Base-by-base conservation (phyloP, 1,284 basidiomycete species). In the Kwoniella shivajii region DNA sequence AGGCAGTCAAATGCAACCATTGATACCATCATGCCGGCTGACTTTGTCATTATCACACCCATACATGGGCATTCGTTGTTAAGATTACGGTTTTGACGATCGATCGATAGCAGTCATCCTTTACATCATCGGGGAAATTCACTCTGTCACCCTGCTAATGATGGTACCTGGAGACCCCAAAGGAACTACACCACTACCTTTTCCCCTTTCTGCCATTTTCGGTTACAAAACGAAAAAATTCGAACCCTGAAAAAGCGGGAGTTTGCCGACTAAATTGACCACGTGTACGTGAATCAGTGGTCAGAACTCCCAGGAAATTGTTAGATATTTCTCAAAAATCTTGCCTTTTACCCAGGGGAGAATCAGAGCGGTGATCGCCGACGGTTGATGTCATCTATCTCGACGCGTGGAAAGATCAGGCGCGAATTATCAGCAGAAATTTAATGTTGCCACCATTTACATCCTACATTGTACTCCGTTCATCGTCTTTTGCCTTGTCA, bases 381-480 rank as follows among this genome's bases (percentile, higher is more conserved):
- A 16, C 22, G 42, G 51, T 53, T 53, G 51, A 53, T 26, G 51
- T 43, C n/a, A 53, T 24, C 33, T 47, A 26, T 31, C 26, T 42
- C 39, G 20, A 54, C 44, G 34, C 37, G 34, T 42, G 3, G 16
- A 39, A 56, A 57, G 36, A 46, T 16, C 50, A 53, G 56, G 56
- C 56, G 56, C 56, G 56, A 37, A 38, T 24, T 20, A 39, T 3
- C 44, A 43, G 30, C 14, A 13, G 6, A 24, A 24, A 47, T 33
- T 22, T 57, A 57, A 57, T 57, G 55, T 57, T 57, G 55, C 49
- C 33, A 50, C 49, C 41, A 31, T 30, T 30, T 16, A 22, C n/a
- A n/a, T n/a, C n/a, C n/a, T 51, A 9, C 6, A 41, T 27, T 30
- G 26, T 41, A 13, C 24, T 22, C 22, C n/a, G 18, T 22, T 24